A percentile compares a stretch with the other conserved stretches of the same genome.
Evolutionary conservation across 2,329 filamentous ascomycete species (phyloP).

Genomic region (Monilinia laxa): DNA sequence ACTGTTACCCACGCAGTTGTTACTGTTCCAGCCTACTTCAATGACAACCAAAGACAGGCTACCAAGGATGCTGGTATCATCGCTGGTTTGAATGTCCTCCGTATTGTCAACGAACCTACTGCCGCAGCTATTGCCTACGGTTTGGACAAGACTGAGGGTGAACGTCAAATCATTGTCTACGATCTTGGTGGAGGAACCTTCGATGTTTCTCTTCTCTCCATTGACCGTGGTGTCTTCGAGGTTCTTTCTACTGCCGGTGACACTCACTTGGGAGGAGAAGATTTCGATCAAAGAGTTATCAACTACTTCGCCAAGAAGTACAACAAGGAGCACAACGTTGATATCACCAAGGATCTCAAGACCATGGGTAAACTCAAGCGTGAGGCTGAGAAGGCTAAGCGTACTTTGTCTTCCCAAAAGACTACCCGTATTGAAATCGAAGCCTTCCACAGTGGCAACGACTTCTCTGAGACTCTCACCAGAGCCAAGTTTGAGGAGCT

Average conservation of each 20-base stretch:
- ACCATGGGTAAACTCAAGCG: conserved; percentile 99
- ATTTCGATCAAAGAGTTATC: conserved; percentile 98
- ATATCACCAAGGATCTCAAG: conserved; percentile 93
- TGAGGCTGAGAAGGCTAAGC: conserved; percentile 99
- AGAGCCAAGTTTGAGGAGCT: conserved; percentile 99
- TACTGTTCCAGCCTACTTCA: conserved; percentile 97
- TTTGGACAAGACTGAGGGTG: conserved; percentile 79
- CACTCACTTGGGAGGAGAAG: conserved; percentile 95
- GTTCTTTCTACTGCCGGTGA: conserved; percentile 94
- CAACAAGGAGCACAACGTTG: conserved; percentile 96
- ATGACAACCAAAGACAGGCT: conserved; percentile 94
- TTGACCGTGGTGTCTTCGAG: conserved; percentile 91
- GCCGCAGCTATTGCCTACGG: conserved; percentile 94
- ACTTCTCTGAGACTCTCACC: conserved; percentile 97
- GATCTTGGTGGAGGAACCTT: conserved; percentile 94
- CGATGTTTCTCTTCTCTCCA: conserved; percentile 89
- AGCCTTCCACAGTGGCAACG: conserved; percentile 92
- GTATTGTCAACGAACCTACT: conserved; percentile 95
- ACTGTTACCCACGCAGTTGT: conserved; percentile 86
- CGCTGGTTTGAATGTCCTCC: conserved; percentile 90
- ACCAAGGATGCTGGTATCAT: conserved; percentile 94
- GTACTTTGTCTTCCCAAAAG: conserved; percentile 92
- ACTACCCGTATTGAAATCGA: conserved; percentile 95
- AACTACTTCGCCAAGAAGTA: conserved; percentile 94
- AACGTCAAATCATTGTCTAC: conserved; percentile 89